These are phyloP conservation scores for Jatropha curcas DNA, from an alignment of 345 rosid species.

Conservation along the genomic window DNA sequence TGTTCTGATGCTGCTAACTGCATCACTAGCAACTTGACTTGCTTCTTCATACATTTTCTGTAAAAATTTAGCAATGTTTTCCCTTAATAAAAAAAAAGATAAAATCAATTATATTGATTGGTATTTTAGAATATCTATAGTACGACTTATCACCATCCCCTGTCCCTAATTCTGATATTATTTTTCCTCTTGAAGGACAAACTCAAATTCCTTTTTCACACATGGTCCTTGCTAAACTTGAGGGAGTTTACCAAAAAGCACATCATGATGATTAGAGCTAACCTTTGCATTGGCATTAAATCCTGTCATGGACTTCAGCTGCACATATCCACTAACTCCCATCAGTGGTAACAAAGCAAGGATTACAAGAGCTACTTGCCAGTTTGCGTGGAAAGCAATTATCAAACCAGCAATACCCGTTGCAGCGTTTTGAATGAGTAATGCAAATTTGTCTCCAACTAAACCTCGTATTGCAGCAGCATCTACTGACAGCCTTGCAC, in stretches of 20 bases:
- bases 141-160: neutral
- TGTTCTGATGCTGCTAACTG: conserved; percentile 21
- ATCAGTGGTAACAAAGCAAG: conserved; percentile 11
- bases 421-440: conserved; percentile 10
- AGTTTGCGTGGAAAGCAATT: conserved; percentile 12
- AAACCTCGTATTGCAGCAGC: conserved; percentile 14
- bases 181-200: neutral
- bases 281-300: conserved; percentile 16
- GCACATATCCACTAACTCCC: conserved; percentile 9
- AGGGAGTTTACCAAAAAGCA: neutral
- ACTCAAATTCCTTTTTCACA: neutral
- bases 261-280: neutral
- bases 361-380: conserved; percentile 16
- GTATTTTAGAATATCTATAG: neutral
- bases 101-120: neutral
- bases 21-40: conserved; percentile 18
- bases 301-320: conserved; percentile 8
- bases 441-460: conserved; percentile 12
- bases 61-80: neutral
- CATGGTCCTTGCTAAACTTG: neutral
- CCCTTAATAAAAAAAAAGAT: neutral
- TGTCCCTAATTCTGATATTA: neutral
- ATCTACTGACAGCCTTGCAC: conserved; percentile 14
- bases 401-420: conserved; percentile 9
- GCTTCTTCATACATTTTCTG: conserved; percentile 21